Evolutionary conservation across 2,329 filamentous ascomycete genomes (phyloP), one percentile per base, ranked within the genome.

Genomic region (Lizonia empirigonia): DNA sequence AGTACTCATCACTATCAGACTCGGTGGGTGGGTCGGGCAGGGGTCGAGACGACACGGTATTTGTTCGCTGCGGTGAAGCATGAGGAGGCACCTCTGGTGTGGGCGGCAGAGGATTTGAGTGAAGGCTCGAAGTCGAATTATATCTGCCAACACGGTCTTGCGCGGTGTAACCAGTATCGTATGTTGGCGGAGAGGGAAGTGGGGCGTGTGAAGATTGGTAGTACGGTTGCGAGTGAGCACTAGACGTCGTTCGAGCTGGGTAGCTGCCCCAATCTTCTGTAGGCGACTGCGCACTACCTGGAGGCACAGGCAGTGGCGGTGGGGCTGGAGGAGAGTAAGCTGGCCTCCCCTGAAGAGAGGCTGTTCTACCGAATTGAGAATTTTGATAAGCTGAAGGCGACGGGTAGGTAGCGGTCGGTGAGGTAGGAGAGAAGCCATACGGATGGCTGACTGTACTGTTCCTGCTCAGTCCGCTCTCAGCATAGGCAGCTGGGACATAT

Each of bases 1-100:
- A 74, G 13, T 74, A 72, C 32, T 75, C 73, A 22, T 72, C 70
- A 47, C 64, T 60, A 37, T 79, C 77, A 2, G 74, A 74, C 23
- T 80, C 80, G 30, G 83, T 82, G 0, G 82, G 82, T 2, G 84
- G 84, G n/a, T 85, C 74, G 26, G 84, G 83, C 19, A 84, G 76
- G 7, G 80, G 82, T 67, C 86, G 82, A 45, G 82, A 78, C 18
- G 77, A 80, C 7, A 80, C 62, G 0, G 82, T 83, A 56, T 80
- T 77, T 2, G 76, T 78, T 56, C 80, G 75, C 47, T 79, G 76
- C 13, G 80, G 80, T 1, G 77, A 78, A 29, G 62, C 58, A 53
- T 80, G 73, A 20, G 76, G 76, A n/a, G 81, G 79, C 29, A 80
- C 78, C 34, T 77, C 76, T 9, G 82, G 78, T 4, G 82, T 80